phyloP scores from a whole-genome alignment of 345 rosid species.

The Moricandia moricandioides region DNA sequence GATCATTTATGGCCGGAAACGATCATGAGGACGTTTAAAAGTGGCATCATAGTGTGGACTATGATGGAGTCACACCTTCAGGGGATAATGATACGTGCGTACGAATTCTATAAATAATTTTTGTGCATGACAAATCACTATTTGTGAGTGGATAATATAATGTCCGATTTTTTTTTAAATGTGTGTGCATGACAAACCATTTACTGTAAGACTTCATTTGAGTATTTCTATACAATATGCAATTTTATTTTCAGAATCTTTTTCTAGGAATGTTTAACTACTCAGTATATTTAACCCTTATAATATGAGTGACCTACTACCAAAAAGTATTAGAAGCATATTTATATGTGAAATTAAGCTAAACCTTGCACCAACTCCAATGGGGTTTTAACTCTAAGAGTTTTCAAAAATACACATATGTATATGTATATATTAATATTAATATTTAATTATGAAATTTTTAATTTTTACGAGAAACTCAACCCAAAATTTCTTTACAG shows the following conservation, averaged over 20 bases:
- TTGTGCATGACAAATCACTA: background rate
- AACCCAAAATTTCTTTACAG: no score
- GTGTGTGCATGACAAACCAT: background rate
- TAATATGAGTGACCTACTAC: background rate
- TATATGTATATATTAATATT: no score
- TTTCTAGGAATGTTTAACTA: background rate
- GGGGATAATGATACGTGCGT: background rate
- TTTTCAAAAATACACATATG: no score
- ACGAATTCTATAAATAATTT: background rate
- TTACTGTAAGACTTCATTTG: background rate
- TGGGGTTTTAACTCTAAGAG: no score
- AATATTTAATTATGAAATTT: no score
- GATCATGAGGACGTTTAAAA: slow-evolving; percentile 10
- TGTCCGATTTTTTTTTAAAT: no score
- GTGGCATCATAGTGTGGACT: background rate
- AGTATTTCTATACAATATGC: background rate
- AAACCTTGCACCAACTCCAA: no score
- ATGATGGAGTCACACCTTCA: slow-evolving; percentile 5
- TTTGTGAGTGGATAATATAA: background rate
- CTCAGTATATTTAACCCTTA: background rate
- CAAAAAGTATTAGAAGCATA: background rate
- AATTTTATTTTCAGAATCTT: background rate
- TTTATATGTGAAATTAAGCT: background rate
- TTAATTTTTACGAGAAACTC: no score
- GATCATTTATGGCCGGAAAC: background rate